Conservation (phyloP, 2,329 filamentous ascomycete species). For the Teratosphaeria zuluensis region DNA sequence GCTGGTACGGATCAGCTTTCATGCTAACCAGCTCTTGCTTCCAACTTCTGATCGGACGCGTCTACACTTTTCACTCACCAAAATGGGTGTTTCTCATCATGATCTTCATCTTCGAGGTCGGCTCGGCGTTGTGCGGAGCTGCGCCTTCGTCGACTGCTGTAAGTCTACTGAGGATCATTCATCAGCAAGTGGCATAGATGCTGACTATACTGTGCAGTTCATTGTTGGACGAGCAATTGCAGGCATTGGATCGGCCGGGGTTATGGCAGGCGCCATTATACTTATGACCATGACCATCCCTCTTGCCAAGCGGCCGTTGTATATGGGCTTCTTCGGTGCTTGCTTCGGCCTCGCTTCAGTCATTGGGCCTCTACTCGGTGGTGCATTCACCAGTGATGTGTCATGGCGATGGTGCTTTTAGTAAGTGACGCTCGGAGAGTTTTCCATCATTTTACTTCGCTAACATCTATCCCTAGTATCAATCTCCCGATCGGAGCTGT, state of each 20-base stretch:
- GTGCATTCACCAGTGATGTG: constrained; percentile 33
- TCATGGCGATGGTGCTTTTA: constrained; percentile 28
- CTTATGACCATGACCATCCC: constrained; percentile 37
- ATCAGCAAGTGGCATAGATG: neutral
- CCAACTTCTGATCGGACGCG: constrained; percentile 37
- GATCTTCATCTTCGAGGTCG: constrained; percentile 44
- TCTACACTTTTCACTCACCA: constrained; percentile 36
- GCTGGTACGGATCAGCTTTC: constrained; percentile 32
- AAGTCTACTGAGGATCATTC: neutral
- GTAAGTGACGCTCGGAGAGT: constrained; percentile 2
- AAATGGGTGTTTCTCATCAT: constrained; percentile 28
- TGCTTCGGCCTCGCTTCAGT: constrained; percentile 31
- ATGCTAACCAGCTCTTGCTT: constrained; percentile 36
- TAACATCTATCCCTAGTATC: constrained; percentile 17
- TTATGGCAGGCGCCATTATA: constrained; percentile 24
- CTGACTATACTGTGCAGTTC: constrained; percentile 10
- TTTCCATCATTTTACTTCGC: neutral
- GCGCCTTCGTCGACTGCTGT: constrained; percentile 24
- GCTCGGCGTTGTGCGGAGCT: constrained; percentile 44
- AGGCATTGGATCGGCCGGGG: constrained; percentile 32
- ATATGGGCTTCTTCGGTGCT: constrained; percentile 28
- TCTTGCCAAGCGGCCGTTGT: constrained; percentile 31
- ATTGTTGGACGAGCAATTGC: constrained; percentile 34
- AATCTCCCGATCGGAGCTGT: constrained; percentile 39
- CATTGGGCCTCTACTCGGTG: constrained; percentile 34